These are phyloP conservation scores for Dictyostelium capitatum DNA, from an alignment of 78 protist genomes.

Conservation along the genomic window DNA sequence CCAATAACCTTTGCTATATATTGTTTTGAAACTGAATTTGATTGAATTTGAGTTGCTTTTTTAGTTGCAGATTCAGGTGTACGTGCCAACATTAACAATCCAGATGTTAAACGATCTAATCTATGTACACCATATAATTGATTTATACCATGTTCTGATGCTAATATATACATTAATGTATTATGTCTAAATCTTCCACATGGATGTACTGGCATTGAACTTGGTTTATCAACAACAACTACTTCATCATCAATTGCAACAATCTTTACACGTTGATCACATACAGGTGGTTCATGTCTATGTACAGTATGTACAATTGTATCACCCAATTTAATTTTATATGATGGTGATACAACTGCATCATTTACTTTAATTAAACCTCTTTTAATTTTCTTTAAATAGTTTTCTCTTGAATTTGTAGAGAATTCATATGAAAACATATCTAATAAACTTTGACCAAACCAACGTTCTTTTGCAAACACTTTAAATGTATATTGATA, in stretches of 20 bases:
- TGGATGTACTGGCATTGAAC: slow-evolving; percentile 90
- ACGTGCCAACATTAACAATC: slow-evolving; percentile 86
- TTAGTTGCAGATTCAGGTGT: slow-evolving; percentile 46
- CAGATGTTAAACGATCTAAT: slow-evolving; percentile 91
- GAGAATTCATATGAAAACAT: slow-evolving; percentile 83
- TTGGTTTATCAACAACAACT: slow-evolving; percentile 91
- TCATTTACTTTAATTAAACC: slow-evolving; percentile 81
- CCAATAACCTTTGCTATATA: slow-evolving; percentile 92
- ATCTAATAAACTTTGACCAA: slow-evolving; percentile 81
- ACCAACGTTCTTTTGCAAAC: slow-evolving; percentile 89
- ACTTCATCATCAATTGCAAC: slow-evolving; percentile 79
- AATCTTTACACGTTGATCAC: slow-evolving; percentile 9
- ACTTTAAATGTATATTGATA: slow-evolving; percentile 79
- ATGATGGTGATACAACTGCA: not conserved
- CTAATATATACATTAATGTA: slow-evolving; percentile 81
- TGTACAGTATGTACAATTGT: slow-evolving; percentile 83
- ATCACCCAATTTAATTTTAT: slow-evolving; percentile 34
- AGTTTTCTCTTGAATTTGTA: slow-evolving; percentile 13
- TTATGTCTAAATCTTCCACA: slow-evolving; percentile 91
- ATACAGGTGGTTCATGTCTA: slow-evolving; percentile 94
- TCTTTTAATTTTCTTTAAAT: slow-evolving; percentile 48
- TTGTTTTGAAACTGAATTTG: slow-evolving; percentile 66
- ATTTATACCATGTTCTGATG: slow-evolving; percentile 26
- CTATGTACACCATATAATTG: slow-evolving; percentile 85
- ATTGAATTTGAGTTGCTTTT: slow-evolving; percentile 37